These are phyloP conservation scores for Volvox reticuliferus DNA, from an alignment of 139 green algal species.

Conservation along the genomic window DNA sequence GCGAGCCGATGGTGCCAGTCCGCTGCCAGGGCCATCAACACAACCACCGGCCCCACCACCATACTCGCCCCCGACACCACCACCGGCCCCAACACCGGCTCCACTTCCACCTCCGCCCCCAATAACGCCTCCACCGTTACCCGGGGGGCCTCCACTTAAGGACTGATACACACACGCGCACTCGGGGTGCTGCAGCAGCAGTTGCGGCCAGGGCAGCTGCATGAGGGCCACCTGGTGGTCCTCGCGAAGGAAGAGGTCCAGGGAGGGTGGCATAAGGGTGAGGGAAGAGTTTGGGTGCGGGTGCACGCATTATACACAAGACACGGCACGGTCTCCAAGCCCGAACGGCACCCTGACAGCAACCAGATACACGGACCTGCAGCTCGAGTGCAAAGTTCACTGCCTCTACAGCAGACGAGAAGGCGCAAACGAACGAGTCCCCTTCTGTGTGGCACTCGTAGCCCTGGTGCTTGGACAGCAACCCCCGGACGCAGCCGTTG, in stretches of 20 bases:
- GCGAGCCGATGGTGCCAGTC: neutral
- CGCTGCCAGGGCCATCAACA: neutral
- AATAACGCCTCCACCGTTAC: neutral
- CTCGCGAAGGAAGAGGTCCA: too few species aligned
- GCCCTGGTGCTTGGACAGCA: conserved; percentile 27
- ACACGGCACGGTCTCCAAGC: too few species aligned
- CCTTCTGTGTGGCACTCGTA: conserved; percentile 49
- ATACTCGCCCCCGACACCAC: neutral
- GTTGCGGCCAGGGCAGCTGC: conserved; percentile 11
- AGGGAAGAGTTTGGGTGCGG: too few species aligned
- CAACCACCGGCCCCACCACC: neutral
- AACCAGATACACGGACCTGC: neutral
- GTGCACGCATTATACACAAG: too few species aligned
- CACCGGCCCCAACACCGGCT: neutral
- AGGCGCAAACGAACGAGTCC: conserved; percentile 19
- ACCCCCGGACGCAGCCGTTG: conserved; percentile 8
- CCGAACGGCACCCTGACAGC: too few species aligned
- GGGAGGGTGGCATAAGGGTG: too few species aligned
- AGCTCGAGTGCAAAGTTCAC: conserved; percentile 33
- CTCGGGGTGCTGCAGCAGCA: neutral
- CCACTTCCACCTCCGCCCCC: neutral
- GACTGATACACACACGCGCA: neutral
- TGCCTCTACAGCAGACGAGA: neutral
- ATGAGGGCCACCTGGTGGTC: conserved; percentile 26
- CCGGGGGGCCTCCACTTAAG: neutral